Conservation (phyloP, 257 asterid species). For the Nicotiana paniculata region DNA sequence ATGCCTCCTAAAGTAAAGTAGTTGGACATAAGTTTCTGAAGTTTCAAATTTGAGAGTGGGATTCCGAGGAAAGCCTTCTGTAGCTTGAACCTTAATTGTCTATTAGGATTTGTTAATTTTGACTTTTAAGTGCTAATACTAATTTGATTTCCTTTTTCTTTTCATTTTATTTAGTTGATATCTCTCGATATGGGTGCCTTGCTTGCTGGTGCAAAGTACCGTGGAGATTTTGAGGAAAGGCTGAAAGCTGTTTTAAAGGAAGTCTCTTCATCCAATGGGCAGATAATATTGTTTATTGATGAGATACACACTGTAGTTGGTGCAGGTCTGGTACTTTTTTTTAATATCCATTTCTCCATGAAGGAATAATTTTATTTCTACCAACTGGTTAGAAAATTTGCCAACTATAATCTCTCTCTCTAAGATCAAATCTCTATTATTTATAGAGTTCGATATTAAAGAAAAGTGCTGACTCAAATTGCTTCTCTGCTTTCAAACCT, state of each 20-base stretch:
- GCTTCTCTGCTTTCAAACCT: neutral
- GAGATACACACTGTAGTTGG: slow-evolving; percentile 97
- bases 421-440: neutral
- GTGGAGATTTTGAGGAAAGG: slow-evolving; percentile 95
- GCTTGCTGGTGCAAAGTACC: slow-evolving; percentile 90
- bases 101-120: neutral
- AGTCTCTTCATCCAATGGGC: slow-evolving; percentile 82
- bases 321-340: slow-evolving; percentile 51
- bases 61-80: neutral
- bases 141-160: neutral
- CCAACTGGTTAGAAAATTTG: neutral
- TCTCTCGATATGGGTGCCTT: slow-evolving; percentile 90
- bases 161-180: slow-evolving; percentile 48
- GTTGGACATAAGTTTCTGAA: neutral
- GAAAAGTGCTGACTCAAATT: neutral
- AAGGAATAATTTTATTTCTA: neutral
- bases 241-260: slow-evolving; percentile 87
- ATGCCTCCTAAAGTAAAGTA: neutral
- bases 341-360: neutral
- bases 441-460: neutral
- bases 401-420: neutral
- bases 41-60: neutral
- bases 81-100: neutral
- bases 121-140: slow-evolving; percentile 9
- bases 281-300: slow-evolving; percentile 79